These are phyloP conservation scores for Epithele typhae DNA, from an alignment of 768 basidiomycete species.

Conservation along the genomic window DNA sequence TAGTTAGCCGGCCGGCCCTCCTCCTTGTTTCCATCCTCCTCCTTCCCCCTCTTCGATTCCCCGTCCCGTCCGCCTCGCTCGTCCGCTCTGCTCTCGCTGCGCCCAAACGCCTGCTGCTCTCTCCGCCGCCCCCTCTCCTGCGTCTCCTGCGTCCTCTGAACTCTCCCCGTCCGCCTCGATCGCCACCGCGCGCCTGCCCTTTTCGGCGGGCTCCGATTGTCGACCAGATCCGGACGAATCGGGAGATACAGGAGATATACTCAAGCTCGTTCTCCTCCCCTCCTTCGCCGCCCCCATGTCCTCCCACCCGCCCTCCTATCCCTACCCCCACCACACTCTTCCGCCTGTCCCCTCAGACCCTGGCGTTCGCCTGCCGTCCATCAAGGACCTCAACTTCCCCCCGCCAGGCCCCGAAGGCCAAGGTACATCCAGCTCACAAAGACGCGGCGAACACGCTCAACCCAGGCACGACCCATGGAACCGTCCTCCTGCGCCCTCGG, in stretches of 20 bases:
- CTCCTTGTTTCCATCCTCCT: slow-evolving; percentile 20
- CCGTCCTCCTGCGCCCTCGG: slow-evolving; percentile 13
- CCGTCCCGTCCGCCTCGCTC: slow-evolving; percentile 5
- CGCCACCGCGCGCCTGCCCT: slow-evolving; percentile 15
- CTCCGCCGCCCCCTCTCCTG: not conserved
- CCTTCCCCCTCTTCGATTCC: slow-evolving; percentile 13
- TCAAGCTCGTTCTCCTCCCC: slow-evolving; percentile 30
- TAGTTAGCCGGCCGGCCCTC: slow-evolving; percentile 15
- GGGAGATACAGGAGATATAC: slow-evolving; percentile 57
- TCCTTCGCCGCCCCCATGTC: slow-evolving; percentile 37
- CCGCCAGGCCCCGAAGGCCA: slow-evolving; percentile 31
- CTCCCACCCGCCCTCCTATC: slow-evolving; percentile 43
- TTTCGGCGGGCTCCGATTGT: slow-evolving; percentile 14
- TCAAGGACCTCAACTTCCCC: slow-evolving; percentile 69
- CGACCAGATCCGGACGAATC: slow-evolving; percentile 58
- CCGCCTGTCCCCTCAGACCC: slow-evolving; percentile 21
- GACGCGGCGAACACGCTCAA: slow-evolving; percentile 30
- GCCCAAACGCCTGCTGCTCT: slow-evolving; percentile 3
- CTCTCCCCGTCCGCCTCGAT: slow-evolving; percentile 1
- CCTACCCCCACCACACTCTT: slow-evolving; percentile 32
- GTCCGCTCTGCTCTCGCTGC: slow-evolving; percentile 4
- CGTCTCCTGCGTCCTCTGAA: not conserved
- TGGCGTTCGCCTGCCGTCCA: slow-evolving; percentile 59
- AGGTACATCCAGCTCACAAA: slow-evolving; percentile 26
- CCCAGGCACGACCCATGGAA: slow-evolving; percentile 31